phyloP scores from a whole-genome alignment of 352 stramenopile genomes.

The Elongisporangium prolatum region DNA sequence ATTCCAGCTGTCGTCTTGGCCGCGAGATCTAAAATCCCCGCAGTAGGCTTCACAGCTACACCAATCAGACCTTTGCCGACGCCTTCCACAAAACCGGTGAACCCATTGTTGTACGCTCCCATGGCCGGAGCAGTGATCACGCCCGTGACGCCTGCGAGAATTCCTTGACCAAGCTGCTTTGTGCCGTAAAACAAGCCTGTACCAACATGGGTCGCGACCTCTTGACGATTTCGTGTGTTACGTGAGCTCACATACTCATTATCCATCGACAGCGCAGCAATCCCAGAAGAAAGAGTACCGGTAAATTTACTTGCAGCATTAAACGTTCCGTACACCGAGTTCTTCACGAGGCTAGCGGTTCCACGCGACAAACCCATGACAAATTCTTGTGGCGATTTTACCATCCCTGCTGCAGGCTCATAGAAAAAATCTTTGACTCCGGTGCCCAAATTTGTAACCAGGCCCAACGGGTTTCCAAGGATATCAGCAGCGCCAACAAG shows the following conservation, averaged over 20 bases:
- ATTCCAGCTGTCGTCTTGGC: slow-evolving; percentile 76
- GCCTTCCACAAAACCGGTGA: slow-evolving; percentile 87
- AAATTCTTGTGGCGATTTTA: slow-evolving; percentile 86
- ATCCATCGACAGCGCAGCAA: slow-evolving; percentile 89
- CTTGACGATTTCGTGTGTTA: slow-evolving; percentile 66
- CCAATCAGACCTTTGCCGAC: slow-evolving; percentile 85
- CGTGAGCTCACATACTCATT: slow-evolving; percentile 83
- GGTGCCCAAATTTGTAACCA: slow-evolving; percentile 84
- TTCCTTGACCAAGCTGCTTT: slow-evolving; percentile 89
- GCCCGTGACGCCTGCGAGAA: slow-evolving; percentile 87
- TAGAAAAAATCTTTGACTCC: slow-evolving; percentile 92
- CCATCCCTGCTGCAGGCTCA: slow-evolving; percentile 82
- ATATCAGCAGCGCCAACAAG: slow-evolving; percentile 73
- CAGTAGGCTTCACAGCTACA: slow-evolving; percentile 86
- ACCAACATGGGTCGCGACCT: slow-evolving; percentile 83
- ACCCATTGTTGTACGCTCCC: slow-evolving; percentile 86
- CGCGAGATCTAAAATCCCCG: slow-evolving; percentile 79
- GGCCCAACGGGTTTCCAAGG: slow-evolving; percentile 86
- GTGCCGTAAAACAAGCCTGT: slow-evolving; percentile 83
- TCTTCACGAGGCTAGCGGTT: slow-evolving; percentile 86
- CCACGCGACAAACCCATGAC: slow-evolving; percentile 84
- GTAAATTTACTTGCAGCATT: slow-evolving; percentile 93
- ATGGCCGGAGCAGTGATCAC: slow-evolving; percentile 89
- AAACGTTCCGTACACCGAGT: slow-evolving; percentile 90
- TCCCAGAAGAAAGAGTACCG: slow-evolving; percentile 86